These are phyloP conservation scores for Candida broadrunensis DNA, from an alignment of 805 yeast genomes.

Conservation along the genomic window DNA sequence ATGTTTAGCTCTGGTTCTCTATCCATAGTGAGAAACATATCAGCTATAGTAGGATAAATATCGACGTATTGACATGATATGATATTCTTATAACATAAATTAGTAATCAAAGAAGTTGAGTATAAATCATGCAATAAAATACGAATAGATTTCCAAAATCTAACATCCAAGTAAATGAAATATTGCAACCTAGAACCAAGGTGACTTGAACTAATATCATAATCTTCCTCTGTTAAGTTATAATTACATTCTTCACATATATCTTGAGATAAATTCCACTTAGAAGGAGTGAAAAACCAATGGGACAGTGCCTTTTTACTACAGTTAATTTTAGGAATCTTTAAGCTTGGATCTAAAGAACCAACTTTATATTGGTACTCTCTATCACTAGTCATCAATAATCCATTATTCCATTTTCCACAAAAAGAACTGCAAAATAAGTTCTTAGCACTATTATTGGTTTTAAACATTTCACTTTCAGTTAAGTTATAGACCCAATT, in stretches of 20 bases:
- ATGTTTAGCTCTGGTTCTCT: slow-evolving; percentile 86
- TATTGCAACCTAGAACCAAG: slow-evolving; percentile 58
- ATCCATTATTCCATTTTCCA: slow-evolving; percentile 60
- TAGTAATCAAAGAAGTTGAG: slow-evolving; percentile 62
- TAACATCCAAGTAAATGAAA: slow-evolving; percentile 60
- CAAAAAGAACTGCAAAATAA: slow-evolving; percentile 57
- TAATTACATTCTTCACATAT: slow-evolving; percentile 49
- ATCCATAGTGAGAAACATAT: slow-evolving; percentile 68
- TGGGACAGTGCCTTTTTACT: slow-evolving; percentile 13
- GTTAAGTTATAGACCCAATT: slow-evolving; percentile 64
- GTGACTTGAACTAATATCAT: slow-evolving; percentile 19
- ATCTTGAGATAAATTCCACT: slow-evolving; percentile 47
- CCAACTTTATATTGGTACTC: slow-evolving; percentile 25
- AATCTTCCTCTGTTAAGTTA: slow-evolving; percentile 26
- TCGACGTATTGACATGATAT: slow-evolving; percentile 80
- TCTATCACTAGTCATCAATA: slow-evolving; percentile 1
- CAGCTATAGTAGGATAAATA: slow-evolving; percentile 71
- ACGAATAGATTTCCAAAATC: slow-evolving; percentile 69
- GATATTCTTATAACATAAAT: slow-evolving; percentile 51
- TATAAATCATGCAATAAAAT: slow-evolving; percentile 59
- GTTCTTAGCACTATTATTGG: slow-evolving; percentile 45
- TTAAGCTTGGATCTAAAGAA: slow-evolving; percentile 28
- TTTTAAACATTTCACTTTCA: slow-evolving; percentile 50
- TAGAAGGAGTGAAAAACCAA: slow-evolving; percentile 39
- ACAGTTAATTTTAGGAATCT: slow-evolving; percentile 32